These are phyloP conservation scores for Pinus albicaulis DNA, from an alignment of 75 land plant genomes.

Conservation along the genomic window DNA sequence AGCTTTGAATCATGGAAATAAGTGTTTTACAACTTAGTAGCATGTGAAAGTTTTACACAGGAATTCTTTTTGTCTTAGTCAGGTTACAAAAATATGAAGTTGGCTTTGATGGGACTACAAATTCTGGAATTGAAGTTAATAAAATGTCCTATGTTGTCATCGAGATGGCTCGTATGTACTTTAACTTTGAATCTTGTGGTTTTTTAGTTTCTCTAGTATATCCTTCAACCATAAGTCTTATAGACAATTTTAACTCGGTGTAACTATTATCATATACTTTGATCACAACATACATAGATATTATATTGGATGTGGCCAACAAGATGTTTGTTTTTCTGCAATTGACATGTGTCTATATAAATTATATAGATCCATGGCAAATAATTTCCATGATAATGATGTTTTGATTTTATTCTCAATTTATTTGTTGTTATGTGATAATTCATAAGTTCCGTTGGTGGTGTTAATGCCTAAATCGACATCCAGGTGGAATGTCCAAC, in stretches of 20 bases:
- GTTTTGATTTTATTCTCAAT: too few species aligned
- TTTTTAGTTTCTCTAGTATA: background rate
- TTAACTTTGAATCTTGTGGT: background rate
- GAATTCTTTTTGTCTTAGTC: constrained; percentile 8
- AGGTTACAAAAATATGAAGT: constrained; percentile 87
- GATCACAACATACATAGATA: background rate
- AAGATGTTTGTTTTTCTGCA: background rate
- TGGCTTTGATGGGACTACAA: constrained; percentile 33
- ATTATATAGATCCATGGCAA: too few species aligned
- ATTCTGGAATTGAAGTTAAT: constrained; percentile 64
- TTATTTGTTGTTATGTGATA: too few species aligned
- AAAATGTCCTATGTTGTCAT: constrained; percentile 76
- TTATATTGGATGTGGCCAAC: background rate
- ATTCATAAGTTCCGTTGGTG: too few species aligned
- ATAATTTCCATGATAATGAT: too few species aligned
- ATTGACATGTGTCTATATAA: too few species aligned
- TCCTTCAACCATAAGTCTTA: background rate
- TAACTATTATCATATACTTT: too few species aligned
- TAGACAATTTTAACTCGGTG: too few species aligned
- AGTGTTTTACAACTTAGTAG: background rate
- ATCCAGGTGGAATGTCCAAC: too few species aligned
- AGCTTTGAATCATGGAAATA: background rate
- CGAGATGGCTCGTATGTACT: constrained; percentile 92
- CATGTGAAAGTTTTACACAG: background rate
- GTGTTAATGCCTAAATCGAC: too few species aligned